phyloP scores from a whole-genome alignment of 2,329 filamentous ascomycete genomes.

The Davidsoniella virescens region DNA sequence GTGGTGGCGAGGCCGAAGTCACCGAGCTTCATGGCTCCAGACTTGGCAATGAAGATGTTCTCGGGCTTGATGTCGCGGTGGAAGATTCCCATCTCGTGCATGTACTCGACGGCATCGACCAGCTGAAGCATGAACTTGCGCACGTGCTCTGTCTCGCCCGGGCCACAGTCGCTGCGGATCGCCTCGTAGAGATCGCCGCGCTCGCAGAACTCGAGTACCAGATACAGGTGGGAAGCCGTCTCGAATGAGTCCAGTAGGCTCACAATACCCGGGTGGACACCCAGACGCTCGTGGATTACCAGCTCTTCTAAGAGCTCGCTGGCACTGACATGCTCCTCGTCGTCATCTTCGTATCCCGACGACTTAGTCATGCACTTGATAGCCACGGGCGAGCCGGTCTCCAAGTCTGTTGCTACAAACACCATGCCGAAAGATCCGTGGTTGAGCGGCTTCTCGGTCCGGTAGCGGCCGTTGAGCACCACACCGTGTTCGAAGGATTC shows the following conservation, averaged over 20 bases:
- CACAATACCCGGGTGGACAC: slow-evolving; percentile 77
- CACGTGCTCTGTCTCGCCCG: slow-evolving; percentile 88
- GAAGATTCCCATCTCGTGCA: slow-evolving; percentile 81
- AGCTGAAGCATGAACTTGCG: slow-evolving; percentile 95
- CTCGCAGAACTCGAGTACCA: slow-evolving; percentile 88
- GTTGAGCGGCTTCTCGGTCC: slow-evolving; percentile 86
- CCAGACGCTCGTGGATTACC: slow-evolving; percentile 63
- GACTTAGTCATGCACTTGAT: slow-evolving; percentile 94
- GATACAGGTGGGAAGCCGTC: slow-evolving; percentile 74
- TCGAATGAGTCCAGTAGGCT: slow-evolving; percentile 85
- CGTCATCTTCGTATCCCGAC: slow-evolving; percentile 19
- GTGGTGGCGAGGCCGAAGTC: slow-evolving; percentile 90
- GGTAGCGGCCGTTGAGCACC: slow-evolving; percentile 75
- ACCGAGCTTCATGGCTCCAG: slow-evolving; percentile 85
- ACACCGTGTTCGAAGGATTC: slow-evolving; percentile 65
- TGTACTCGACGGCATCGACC: slow-evolving; percentile 73
- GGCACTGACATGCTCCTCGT: slow-evolving; percentile 20
- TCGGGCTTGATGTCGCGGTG: slow-evolving; percentile 99
- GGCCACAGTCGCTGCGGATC: slow-evolving; percentile 75
- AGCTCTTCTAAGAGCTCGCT: slow-evolving; percentile 52
- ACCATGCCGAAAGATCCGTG: slow-evolving; percentile 99
- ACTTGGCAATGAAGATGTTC: slow-evolving; percentile 87
- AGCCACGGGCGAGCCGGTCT: slow-evolving; percentile 66
- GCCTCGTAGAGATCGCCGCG: slow-evolving; percentile 96
- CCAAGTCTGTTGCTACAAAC: slow-evolving; percentile 71